Evolutionary conservation across 441 rosid genomes (phyloP), one percentile per base, ranked within the genome.

Genomic region (Flueggea neowawraea): DNA sequence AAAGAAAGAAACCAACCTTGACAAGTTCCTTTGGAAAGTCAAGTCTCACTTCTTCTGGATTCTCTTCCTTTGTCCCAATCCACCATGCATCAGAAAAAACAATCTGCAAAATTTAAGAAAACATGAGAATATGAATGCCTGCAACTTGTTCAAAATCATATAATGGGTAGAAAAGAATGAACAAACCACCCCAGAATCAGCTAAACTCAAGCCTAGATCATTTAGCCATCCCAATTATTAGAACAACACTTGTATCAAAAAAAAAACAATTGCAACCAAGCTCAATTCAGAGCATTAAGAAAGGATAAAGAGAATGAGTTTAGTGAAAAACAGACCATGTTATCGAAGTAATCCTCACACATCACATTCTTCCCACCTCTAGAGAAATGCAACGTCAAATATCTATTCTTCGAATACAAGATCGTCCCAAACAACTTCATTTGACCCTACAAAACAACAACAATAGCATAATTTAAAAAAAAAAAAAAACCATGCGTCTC

Each of bases 51-150:
- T 94, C 97, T 39, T 86, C 88, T 0, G 92, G 97, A 63, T 91
- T 94, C n/a, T 94, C 89, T 31, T 89, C 95, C 73, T 83, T 81
- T 28, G 75, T 89, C 47, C 99, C 99, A 76, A 94, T 86, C 99
- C 96, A 94, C 95, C 97, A 89, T 57, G 85, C 91, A 56, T 94
- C 96, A 65, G 99, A 83, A 77, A 91, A 94, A 52, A 87, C 91
- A 83, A 94, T 80, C 98, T 90, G 73, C 22, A 52, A 60, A 22
- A 73, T 70, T 58, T 54, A 11, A 3, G 14, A 12, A 43, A 43
- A 41, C 50, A 36, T 12, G 17, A 36, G 10, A 9, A 58, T 33
- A 16, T 45, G 39, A 57, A 9, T 15, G 10, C 16, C 11, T 31
- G 45, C 36, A 4, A 28, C 31, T 16, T 28, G 28, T 16, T 12